Base-by-base conservation (phyloP, 164 flowering plant species). In the Umbilicus rupestris region DNA sequence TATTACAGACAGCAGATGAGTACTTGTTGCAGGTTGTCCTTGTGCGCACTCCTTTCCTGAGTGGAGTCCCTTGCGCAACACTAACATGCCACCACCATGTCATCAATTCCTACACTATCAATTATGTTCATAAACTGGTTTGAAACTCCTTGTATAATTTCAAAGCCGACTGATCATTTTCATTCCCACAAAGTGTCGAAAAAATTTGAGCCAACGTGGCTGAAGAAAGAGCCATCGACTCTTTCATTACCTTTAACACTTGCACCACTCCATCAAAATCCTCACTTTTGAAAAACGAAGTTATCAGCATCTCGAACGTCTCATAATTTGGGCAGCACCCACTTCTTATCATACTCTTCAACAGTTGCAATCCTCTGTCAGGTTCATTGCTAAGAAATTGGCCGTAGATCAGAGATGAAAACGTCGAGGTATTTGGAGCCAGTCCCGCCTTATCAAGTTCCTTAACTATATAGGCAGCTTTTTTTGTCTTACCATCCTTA, bases 401-500 rank as follows among this genome's bases (percentile, higher is more conserved):
- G 24, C 97, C 95, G 15, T 29, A 50, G 60, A 93, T 93, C 69
- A 90, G 90, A 28, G 94, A 87, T 20, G 87, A 78, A 75, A 79
- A 93, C 33, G 98, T 93, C 11, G 94, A 84, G 9, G 90, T 73
- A 75, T 93, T 90, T 31, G 92, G 94, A 11, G 74, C 78, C 12
- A 90, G 75, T 29, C 81, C 81, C 71, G 81, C 74, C 69, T 73
- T 84, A 58, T 82, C 89, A 57, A 90, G 86, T 49, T 84, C 82
- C 79, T 84, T 87, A 24, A 88, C 86, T 66, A 88, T 37, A 73
- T 77, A 70, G 26, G 92, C 90, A 42, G 94, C 96, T 73, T 86
- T 89, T 78, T 80, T 93, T 9, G 93, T 90, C 88, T 83, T 92
- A 33, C 96, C 96, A 63, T 79, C 87, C 68, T 82, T 87, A 81